These are phyloP conservation scores for Spergularia azorica DNA, from an alignment of 179 eudicot species.

Conservation along the genomic window DNA sequence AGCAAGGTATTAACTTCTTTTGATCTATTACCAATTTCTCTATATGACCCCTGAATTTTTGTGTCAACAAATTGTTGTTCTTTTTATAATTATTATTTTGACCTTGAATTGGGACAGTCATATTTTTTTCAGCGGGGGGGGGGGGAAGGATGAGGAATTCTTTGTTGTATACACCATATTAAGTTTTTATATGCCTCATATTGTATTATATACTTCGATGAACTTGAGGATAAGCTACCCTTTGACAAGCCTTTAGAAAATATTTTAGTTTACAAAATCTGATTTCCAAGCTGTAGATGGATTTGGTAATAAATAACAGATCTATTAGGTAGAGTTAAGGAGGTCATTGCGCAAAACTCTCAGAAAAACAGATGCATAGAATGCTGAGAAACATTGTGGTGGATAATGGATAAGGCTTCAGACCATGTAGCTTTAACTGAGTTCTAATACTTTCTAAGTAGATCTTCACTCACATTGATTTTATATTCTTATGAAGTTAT, in stretches of 20 bases:
- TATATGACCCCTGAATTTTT: neutral
- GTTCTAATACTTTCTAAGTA: too few species aligned
- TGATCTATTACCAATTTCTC: neutral
- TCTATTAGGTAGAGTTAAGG: neutral
- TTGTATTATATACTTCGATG: neutral
- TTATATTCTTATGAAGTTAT: too few species aligned
- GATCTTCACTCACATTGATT: too few species aligned
- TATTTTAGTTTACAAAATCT: neutral
- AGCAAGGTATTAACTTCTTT: slow-evolving; percentile 54
- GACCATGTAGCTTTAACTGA: too few species aligned
- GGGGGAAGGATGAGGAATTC: slow-evolving; percentile 1
- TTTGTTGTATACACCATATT: neutral
- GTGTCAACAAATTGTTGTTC: neutral
- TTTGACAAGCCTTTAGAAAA: neutral
- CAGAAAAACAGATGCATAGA: neutral
- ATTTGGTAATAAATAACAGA: neutral
- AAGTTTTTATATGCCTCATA: neutral
- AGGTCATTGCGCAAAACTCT: neutral
- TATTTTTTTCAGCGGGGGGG: too few species aligned
- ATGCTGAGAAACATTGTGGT: neutral
- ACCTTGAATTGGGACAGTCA: neutral
- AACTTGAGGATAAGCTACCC: neutral
- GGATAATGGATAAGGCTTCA: neutral
- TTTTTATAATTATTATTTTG: neutral
- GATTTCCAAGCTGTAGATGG: neutral